Conservation (phyloP, 768 basidiomycete species). For the Amanita pseudoporphyria region DNA sequence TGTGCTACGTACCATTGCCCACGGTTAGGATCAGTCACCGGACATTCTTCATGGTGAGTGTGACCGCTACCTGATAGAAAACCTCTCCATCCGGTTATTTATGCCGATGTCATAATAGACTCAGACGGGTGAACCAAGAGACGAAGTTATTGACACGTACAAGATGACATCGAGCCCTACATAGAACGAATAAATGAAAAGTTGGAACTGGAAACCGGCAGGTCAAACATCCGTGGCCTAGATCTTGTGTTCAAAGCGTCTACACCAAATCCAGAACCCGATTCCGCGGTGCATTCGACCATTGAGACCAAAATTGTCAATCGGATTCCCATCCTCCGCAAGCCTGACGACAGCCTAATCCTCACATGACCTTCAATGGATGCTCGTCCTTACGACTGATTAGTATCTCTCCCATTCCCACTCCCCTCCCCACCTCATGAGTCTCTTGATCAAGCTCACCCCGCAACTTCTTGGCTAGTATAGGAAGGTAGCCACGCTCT, state of each 20-base stretch:
- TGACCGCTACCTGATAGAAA: too few species aligned
- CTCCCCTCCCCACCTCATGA: conserved; percentile 17
- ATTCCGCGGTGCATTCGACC: background rate
- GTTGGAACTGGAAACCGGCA: background rate
- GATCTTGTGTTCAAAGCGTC: background rate
- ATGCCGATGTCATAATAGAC: background rate
- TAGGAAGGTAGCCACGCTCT: conserved; percentile 84
- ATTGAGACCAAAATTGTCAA: background rate
- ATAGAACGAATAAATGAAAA: background rate
- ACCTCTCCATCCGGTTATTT: background rate
- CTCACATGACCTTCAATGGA: conserved; percentile 61
- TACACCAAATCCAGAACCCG: background rate
- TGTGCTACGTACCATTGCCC: too few species aligned
- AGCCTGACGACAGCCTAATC: background rate
- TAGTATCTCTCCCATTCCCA: conserved; percentile 46
- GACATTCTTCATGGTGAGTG: too few species aligned
- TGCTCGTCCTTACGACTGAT: conserved; percentile 69
- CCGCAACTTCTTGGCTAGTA: conserved; percentile 56
- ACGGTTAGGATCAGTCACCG: too few species aligned
- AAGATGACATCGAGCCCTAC: background rate
- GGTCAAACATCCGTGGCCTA: conserved; percentile 1
- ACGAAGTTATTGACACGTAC: background rate
- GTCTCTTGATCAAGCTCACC: conserved; percentile 34
- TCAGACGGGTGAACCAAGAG: background rate
- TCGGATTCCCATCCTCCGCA: background rate